phyloP scores from a whole-genome alignment of 305 asterid genomes.

The Ilex paraguariensis region DNA sequence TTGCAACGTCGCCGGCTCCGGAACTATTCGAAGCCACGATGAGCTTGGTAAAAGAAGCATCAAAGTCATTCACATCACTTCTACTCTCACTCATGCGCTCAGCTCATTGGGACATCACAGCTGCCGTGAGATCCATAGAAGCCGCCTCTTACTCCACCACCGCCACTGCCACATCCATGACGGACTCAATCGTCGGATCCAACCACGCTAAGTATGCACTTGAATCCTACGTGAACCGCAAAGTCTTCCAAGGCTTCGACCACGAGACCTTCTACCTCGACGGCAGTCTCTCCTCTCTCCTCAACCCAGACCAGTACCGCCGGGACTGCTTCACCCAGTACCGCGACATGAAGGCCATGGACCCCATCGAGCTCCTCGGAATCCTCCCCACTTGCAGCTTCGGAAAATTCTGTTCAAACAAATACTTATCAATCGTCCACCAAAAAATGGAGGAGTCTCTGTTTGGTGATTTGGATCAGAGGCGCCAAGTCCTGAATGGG shows the following conservation, averaged over 20 bases:
- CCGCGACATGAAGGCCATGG: slow-evolving; percentile 91
- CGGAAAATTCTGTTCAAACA: slow-evolving; percentile 90
- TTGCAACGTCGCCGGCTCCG: slow-evolving; percentile 57
- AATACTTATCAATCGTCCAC: slow-evolving; percentile 74
- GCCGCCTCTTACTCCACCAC: slow-evolving; percentile 40
- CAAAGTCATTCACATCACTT: slow-evolving; percentile 70
- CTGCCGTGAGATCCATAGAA: slow-evolving; percentile 89
- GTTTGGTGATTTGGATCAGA: slow-evolving; percentile 91
- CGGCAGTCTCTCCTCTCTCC: slow-evolving; percentile 76
- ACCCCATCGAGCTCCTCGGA: slow-evolving; percentile 74
- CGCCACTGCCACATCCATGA: slow-evolving; percentile 27
- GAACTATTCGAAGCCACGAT: slow-evolving; percentile 68
- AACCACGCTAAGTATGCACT: slow-evolving; percentile 83
- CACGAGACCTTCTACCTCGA: slow-evolving; percentile 96
- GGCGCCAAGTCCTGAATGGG: slow-evolving; percentile 71
- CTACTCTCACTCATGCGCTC: slow-evolving; percentile 94
- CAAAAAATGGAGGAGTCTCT: slow-evolving; percentile 97
- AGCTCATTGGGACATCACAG: slow-evolving; percentile 88
- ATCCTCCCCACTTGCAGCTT: slow-evolving; percentile 80
- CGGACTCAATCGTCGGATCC: slow-evolving; percentile 54
- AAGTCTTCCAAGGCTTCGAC: slow-evolving; percentile 91
- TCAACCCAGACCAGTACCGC: slow-evolving; percentile 87
- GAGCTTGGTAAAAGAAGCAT: slow-evolving; percentile 65
- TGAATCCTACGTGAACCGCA: slow-evolving; percentile 77
- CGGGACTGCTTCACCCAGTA: slow-evolving; percentile 85